A percentile compares a stretch with the other conserved stretches of the same genome.
Evolutionary conservation across 2,329 filamentous ascomycete genomes (phyloP).

Genomic region (Diplodia sapinea): DNA sequence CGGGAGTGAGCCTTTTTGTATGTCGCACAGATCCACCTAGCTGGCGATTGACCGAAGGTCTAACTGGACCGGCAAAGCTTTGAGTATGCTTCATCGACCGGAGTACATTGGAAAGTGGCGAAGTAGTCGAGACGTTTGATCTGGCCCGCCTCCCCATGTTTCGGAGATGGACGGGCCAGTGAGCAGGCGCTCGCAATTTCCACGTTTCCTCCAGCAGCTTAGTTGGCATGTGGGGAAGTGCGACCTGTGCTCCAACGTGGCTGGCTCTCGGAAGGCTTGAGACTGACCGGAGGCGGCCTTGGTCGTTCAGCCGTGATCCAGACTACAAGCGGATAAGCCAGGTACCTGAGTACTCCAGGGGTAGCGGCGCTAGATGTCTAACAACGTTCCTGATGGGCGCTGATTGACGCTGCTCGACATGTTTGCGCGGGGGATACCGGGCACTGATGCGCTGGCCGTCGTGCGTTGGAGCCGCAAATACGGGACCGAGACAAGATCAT

Average conservation of each 20-base stretch:
- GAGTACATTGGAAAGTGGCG: background rate
- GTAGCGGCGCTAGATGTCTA: background rate
- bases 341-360: conserved; percentile 25
- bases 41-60: background rate
- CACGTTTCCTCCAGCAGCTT: conserved; percentile 4
- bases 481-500: conserved; percentile 27
- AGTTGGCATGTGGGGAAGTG: conserved; percentile 27
- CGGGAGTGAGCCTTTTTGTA: background rate
- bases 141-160: conserved; percentile 14
- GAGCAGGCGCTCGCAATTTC: background rate
- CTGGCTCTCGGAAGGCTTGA: conserved; percentile 16
- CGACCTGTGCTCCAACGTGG: conserved; percentile 15
- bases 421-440: conserved; percentile 19
- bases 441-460: conserved; percentile 24
- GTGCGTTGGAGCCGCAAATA: conserved; percentile 26
- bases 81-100: background rate
- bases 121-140: conserved; percentile 5
- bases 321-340: background rate
- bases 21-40: conserved; percentile 9
- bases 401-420: conserved; percentile 9
- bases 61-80: background rate
- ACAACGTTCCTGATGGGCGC: conserved; percentile 9
- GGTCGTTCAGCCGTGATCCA: background rate
- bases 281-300: background rate
- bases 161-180: conserved; percentile 5